These are phyloP conservation scores for Podaxis sp. DNA, from an alignment of 768 basidiomycete genomes.

Conservation along the genomic window DNA sequence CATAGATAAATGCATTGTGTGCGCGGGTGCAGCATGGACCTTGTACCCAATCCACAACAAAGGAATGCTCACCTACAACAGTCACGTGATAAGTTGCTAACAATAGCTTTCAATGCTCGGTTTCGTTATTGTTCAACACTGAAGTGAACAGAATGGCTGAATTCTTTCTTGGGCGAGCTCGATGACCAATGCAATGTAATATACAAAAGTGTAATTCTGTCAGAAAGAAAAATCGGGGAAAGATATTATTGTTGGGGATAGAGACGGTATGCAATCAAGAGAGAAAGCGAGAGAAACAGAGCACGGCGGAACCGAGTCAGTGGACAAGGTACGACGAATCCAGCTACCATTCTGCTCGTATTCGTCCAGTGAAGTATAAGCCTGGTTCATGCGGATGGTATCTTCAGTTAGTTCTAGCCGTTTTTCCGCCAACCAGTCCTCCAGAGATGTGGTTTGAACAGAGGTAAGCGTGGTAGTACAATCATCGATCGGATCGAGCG, in stretches of 20 bases:
- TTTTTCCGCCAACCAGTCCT: conserved; percentile 36
- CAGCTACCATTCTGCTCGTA: conserved; percentile 48
- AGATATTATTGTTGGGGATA: not conserved
- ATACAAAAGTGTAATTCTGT: not conserved
- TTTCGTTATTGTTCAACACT: not conserved
- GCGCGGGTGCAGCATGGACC: not conserved
- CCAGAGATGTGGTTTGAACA: conserved; percentile 19
- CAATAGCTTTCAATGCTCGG: not conserved
- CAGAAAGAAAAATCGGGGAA: not conserved
- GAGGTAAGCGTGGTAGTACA: conserved; percentile 20
- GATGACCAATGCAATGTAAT: not conserved
- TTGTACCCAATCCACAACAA: conserved; percentile 8
- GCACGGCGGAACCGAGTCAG: not conserved
- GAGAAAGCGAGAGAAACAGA: not conserved
- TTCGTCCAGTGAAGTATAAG: conserved; percentile 30
- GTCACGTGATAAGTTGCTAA: not conserved
- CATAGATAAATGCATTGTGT: not conserved
- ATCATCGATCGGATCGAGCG: conserved; percentile 13
- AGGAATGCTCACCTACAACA: not conserved
- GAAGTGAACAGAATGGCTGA: not conserved
- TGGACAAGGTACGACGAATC: conserved; percentile 23
- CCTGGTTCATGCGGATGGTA: conserved; percentile 23
- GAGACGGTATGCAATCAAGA: conserved; percentile 1
- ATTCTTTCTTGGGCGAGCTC: not conserved
- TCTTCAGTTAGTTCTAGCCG: conserved; percentile 24